These are phyloP conservation scores for Pseudocercospora macadamiae DNA, from an alignment of 2,329 filamentous ascomycete genomes.

Conservation along the genomic window DNA sequence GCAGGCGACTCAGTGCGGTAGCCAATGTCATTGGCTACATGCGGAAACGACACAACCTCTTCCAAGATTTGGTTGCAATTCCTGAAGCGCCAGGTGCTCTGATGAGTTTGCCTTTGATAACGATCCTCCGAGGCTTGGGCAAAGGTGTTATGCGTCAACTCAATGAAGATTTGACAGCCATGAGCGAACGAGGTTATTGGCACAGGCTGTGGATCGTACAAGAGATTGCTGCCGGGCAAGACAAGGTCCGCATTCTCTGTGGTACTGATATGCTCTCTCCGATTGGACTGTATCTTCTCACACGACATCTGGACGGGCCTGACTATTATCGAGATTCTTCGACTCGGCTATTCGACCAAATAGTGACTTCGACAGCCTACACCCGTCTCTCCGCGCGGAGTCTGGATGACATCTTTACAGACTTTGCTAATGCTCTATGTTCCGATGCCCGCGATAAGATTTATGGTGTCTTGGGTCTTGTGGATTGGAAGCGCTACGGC, in stretches of 20 bases:
- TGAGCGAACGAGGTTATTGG: background rate
- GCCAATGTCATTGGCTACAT: background rate
- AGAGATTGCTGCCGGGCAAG: background rate
- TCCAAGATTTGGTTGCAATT: background rate
- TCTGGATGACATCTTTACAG: background rate
- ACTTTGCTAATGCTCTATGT: background rate
- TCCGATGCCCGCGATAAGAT: background rate
- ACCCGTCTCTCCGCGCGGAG: background rate
- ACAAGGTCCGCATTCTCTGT: background rate
- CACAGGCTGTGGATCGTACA: background rate
- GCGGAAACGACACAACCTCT: background rate
- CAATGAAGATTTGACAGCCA: background rate
- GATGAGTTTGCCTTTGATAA: background rate
- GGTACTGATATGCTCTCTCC: background rate
- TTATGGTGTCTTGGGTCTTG: background rate
- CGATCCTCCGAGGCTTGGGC: background rate
- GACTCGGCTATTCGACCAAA: background rate
- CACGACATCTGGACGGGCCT: background rate
- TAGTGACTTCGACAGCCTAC: background rate
- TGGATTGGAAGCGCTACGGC: background rate
- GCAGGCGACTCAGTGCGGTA: background rate
- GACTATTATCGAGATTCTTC: background rate
- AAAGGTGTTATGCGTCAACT: background rate
- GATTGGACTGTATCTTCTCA: background rate
- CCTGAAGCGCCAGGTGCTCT: background rate